These are phyloP conservation scores for Fusarium fujikuroi DNA, from an alignment of 2,329 filamentous ascomycete genomes.

Conservation along the genomic window DNA sequence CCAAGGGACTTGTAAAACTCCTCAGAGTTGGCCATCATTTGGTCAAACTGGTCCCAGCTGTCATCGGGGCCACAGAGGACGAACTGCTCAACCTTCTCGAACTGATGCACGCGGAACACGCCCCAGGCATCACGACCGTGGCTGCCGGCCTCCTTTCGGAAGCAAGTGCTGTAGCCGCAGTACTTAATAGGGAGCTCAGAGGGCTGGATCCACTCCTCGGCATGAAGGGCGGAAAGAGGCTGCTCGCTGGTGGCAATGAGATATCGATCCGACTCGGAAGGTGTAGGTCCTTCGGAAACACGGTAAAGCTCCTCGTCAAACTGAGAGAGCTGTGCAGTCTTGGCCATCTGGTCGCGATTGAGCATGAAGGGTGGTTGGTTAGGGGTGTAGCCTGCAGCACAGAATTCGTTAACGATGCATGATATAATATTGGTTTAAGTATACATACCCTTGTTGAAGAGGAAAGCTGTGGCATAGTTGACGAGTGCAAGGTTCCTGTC, in stretches of 20 bases:
- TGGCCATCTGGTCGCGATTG: slow-evolving; percentile 95
- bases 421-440: background rate
- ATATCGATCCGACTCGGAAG: slow-evolving; percentile 88
- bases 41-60: slow-evolving; percentile 92
- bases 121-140: slow-evolving; percentile 93
- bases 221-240: slow-evolving; percentile 91
- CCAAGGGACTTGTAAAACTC: slow-evolving; percentile 94
- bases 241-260: slow-evolving; percentile 87
- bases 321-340: slow-evolving; percentile 95
- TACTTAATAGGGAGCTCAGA: slow-evolving; percentile 89
- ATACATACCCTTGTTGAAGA: slow-evolving; percentile 54
- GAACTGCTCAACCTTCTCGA: slow-evolving; percentile 92
- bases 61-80: slow-evolving; percentile 85
- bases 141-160: slow-evolving; percentile 92
- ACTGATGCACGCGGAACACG: slow-evolving; percentile 97
- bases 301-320: slow-evolving; percentile 99
- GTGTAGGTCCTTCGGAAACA: slow-evolving; percentile 86
- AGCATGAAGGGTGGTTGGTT: slow-evolving; percentile 94
- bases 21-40: slow-evolving; percentile 91
- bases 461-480: slow-evolving; percentile 94
- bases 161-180: slow-evolving; percentile 89
- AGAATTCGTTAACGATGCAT: slow-evolving; percentile 8
- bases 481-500: slow-evolving; percentile 82
- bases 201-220: slow-evolving; percentile 89
- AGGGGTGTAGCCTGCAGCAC: slow-evolving; percentile 74